Evolutionary conservation across 768 basidiomycete genomes (phyloP), one percentile per base, ranked within the genome.

Genomic region (Boletus subparvulus): DNA sequence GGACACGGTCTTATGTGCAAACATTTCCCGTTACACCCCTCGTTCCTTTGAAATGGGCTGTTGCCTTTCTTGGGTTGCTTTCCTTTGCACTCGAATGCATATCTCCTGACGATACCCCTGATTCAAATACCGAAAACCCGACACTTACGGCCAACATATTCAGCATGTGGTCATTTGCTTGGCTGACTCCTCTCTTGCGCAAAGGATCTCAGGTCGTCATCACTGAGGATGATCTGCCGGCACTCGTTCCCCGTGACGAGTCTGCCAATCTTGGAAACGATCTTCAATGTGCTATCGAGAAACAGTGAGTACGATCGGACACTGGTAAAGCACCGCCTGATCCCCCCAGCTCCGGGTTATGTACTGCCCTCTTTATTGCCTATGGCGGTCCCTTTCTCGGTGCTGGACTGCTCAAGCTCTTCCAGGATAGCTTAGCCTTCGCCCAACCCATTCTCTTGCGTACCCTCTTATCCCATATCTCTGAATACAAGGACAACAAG

Each of bases 391-490:
- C 90, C 0, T 95, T 87, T 61, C 72, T 76, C 3, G 60, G 78
- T 32, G 90, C 88, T 0, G 80, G 77, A 0, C 49, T 66, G 26
- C 76, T 94, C 47, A 96, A 96, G 72, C 55, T 89, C 19, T 33
- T 80, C 2, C 91, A 94, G 68, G 95, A 98, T 66, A 73, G 76
- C 30, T 76, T 97, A 24, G 83, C 85, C 0, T 97, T 96, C 73
- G 71, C 84, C 6, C 94, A 97, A 67, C 95, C 95, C 0, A 89
- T 94, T 67, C 78, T 97, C 2, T 81, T 98, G 21, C 83, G 90
- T 10, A 79, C 84, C 65, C 75, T 98, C 6, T 77, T 98, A 48
- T 73, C 81, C 12, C 97, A 90, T 67, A 94, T 98, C 44, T 84
- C 90, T 1, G 72, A 74, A 3, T 97, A 95, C 70, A 87, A 90